A percentile compares a stretch with the other conserved stretches of the same genome.
Conservation (phyloP, 2,329 filamentous ascomycete species). For the Zasmidium cellare region DNA sequence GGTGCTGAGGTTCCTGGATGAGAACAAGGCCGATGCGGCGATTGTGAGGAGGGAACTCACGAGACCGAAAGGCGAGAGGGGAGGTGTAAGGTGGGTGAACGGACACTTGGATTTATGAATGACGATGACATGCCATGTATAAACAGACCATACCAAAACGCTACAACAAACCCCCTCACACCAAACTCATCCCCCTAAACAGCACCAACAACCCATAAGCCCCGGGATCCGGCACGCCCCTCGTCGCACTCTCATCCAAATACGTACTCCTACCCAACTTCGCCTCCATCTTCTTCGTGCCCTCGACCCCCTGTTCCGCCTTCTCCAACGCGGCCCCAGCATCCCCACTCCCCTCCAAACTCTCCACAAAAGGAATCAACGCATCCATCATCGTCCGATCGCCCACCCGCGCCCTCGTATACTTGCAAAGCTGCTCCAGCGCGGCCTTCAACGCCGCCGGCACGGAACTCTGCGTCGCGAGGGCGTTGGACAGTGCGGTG, state of each 20-base stretch:
- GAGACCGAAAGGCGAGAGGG: constrained; percentile 18
- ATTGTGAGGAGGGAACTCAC: constrained; percentile 26
- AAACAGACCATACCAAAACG: too few species aligned
- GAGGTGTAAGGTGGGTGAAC: constrained; percentile 27
- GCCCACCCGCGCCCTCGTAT: constrained; percentile 34
- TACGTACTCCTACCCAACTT: constrained; percentile 37
- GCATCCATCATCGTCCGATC: constrained; percentile 40
- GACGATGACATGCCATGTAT: too few species aligned
- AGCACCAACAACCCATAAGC: constrained; percentile 38
- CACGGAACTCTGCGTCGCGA: constrained; percentile 25
- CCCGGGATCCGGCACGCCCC: constrained; percentile 38
- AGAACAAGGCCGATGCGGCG: constrained; percentile 23
- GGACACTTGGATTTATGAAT: constrained; percentile 25
- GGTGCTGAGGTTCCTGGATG: constrained; percentile 17
- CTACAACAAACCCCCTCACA: not conserved
- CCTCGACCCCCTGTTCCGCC: constrained; percentile 33
- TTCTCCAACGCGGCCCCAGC: constrained; percentile 24
- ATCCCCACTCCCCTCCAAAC: constrained; percentile 23
- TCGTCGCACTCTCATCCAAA: constrained; percentile 37
- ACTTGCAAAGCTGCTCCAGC: constrained; percentile 33
- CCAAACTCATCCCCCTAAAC: constrained; percentile 33
- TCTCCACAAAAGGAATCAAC: constrained; percentile 37
- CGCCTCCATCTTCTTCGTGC: constrained; percentile 37
- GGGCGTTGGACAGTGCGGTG: constrained; percentile 31
- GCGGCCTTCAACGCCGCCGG: constrained; percentile 29